Evolutionary conservation across 208 protist genomes (phyloP).

Genomic region (Entamoeba moshkovskii): DNA sequence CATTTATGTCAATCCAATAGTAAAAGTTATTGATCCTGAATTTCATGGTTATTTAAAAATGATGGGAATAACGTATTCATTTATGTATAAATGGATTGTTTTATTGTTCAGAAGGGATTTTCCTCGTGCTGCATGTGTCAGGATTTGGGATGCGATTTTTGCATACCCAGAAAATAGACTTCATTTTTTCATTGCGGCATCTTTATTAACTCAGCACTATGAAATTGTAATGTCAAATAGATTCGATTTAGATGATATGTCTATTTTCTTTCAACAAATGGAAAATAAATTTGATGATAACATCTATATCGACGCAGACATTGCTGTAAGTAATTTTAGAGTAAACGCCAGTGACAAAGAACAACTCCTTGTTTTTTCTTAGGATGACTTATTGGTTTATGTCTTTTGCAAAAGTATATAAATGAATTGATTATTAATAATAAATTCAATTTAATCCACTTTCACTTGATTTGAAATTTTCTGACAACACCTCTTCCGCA

Average conservation of each 20-base stretch:
- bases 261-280: background rate
- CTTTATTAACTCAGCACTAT: background rate
- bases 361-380: background rate
- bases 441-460: background rate
- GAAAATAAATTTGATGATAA: constrained; percentile 3
- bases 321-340: background rate
- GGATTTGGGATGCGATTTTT: background rate
- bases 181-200: background rate
- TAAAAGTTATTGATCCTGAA: background rate
- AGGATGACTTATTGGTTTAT: background rate
- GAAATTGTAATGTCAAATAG: background rate
- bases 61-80: background rate
- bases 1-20: background rate
- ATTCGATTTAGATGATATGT: background rate
- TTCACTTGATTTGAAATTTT: background rate
- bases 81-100: background rate
- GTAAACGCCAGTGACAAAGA: background rate
- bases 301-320: background rate
- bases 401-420: background rate
- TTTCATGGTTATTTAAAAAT: background rate
- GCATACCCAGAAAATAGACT: background rate
- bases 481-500: background rate
- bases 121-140: background rate
- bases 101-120: background rate
- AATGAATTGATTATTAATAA: background rate